Evolutionary conservation across 2,329 filamentous ascomycete genomes (phyloP), one percentile per base, ranked within the genome.

Genomic region (Neoscytalidium dimidiatum): DNA sequence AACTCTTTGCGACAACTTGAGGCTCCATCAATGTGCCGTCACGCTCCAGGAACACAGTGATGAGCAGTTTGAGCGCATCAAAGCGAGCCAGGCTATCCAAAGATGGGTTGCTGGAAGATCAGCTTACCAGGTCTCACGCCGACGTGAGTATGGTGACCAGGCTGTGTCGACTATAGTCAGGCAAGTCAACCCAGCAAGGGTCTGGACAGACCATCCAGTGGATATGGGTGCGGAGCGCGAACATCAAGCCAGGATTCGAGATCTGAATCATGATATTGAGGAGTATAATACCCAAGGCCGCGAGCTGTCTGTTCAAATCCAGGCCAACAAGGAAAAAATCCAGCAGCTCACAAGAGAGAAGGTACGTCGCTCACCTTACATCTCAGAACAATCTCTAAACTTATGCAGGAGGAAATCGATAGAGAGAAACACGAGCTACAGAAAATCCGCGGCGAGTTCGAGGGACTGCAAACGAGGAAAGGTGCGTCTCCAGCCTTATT

Each of bases 71-170:
- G 82, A 90, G n/a, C 79, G 77, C n/a, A 80, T 97, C 35, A 79
- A 86, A 46, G 78, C 80, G 14, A 84, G 82, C 56, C 80, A 83
- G n/a, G n/a, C n/a, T 14, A 83, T 97, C 60, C 82, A 78, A 46
- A 85, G 81, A 23, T 97, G 91, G 85, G 87, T 92, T n/a, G 85
- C 90, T 26, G 88, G 88, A 3, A 84, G 80, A 17, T 84, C 88
- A 57, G 79, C 77, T 8, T 94, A 91, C 75, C 83, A 82, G 21
- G 85, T 95, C 60, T 84, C 83, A 5, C 87, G 91, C 17, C 88
- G 94, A 53, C 84, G 82, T 68, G 94, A 98, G 74, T 97, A 97
- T 76, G 92, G 92, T 2, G 85, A 97, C 75, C 92, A 92, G 1
- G 85, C 90, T 14, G 86, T 86, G 53, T 92, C 92, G 1, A 93